Evolutionary conservation across 1,284 basidiomycete genomes (phyloP), one percentile per base, ranked within the genome.

Genomic region (Apiotrichum gracile): DNA sequence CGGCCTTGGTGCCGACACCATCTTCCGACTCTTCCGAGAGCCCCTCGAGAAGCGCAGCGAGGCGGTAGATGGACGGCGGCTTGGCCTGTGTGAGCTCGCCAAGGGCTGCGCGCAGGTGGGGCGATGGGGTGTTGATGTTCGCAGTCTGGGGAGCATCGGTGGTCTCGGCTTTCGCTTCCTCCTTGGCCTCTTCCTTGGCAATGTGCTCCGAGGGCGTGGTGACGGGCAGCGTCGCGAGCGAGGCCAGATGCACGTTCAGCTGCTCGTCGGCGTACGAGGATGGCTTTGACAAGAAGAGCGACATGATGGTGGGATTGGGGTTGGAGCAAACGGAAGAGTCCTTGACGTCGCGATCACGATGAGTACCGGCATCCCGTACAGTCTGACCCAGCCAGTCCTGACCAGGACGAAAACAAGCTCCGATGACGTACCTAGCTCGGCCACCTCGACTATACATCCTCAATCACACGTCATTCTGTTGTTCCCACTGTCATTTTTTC

Each of bases 211-310:
- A 17, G 52, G 50, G 26, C 51, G 39, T 4, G 49, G 62, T 52
- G 47, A 72, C 57, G 43, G 73, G 70, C n/a, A 72, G 59, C 12
- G 72, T 72, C 24, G 72, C 65, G 31, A 75, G 63, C 12, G 69
- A 54, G 4, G 67, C 62, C 22, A 75, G 63, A 26, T 71, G 68
- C n/a, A 45, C 39, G 17, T 55, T 52, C 39, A 73, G 67, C 51
- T 72, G 66, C 50, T 75, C 73, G 29, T 63, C 57, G 5, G 73
- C 67, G 50, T 68, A 75, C 31, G 63, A 63, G n/a, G 69, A 62
- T 3, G 68, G 33, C 17, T 55, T n/a, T n/a, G 61, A 41, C 10
- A 60, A 44, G 41, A 60, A 55, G 29, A 62, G 61, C 22, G 62
- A 31, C 64, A 66, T 66, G 38, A 25, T 53, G 52, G 13, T 9